phyloP scores from a whole-genome alignment of 2,329 filamentous ascomycete genomes.

The Cladosporium colombiae region DNA sequence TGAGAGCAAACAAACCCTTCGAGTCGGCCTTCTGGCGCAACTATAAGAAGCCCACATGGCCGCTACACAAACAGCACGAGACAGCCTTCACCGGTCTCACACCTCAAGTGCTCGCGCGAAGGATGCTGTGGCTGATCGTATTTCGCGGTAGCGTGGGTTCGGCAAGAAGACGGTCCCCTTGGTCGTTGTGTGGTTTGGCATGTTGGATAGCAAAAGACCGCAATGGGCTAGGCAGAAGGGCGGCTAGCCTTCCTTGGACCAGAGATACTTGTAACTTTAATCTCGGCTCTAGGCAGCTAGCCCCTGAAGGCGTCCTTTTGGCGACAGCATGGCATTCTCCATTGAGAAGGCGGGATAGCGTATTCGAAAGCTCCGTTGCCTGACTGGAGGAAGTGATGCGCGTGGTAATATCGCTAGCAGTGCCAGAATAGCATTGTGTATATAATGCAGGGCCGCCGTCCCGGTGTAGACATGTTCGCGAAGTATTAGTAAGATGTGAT shows the following conservation, averaged over 20 bases:
- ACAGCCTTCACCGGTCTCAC: constrained; percentile 17
- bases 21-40: neutral
- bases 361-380: neutral
- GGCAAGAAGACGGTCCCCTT: neutral
- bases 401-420: neutral
- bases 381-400: neutral
- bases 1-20: neutral
- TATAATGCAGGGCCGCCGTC: neutral
- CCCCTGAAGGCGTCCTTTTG: constrained; percentile 15
- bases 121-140: constrained; percentile 14
- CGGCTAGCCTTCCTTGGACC: neutral
- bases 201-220: neutral
- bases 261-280: constrained; percentile 11
- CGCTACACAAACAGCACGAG: neutral
- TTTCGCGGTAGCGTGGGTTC: constrained; percentile 10
- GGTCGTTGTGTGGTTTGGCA: neutral
- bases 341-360: neutral
- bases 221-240: neutral
- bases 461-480: neutral
- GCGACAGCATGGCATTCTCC: neutral
- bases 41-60: constrained; percentile 5
- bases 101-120: constrained; percentile 10
- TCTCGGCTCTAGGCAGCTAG: constrained; percentile 15
- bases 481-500: neutral
- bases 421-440: neutral